Base-by-base conservation (phyloP, 164 flowering plant species). In the Chimonanthus praecox region DNA sequence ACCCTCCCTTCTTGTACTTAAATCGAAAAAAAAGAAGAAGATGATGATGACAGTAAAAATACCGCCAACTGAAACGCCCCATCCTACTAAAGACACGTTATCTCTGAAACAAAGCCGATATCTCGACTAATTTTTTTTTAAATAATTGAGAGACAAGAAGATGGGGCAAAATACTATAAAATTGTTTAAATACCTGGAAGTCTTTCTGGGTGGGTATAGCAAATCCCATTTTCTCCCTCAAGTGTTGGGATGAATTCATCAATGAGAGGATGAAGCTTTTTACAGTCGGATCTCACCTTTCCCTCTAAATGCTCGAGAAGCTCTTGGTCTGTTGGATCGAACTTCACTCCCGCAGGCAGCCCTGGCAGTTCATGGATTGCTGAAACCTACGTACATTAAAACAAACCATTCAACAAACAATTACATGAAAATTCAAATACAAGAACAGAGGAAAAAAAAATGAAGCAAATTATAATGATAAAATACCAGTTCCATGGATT, bases 171-270 rank as follows among this genome's bases (percentile, higher is more conserved):
- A 33, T 33, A 33, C 33, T 33, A 33, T 33, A 1, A 0, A 33
- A 0, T 33, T 33, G 33, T 33, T 33, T 33, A 33, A 33, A 33
- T 20, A 92, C 97, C 97, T 78, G 97, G 97, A 65, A 92, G 83
- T 77, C 84, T 95, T 78, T 91, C 96, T 0, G 99, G 99, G 78
- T 95, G 99, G 71, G 98, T 93, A 73, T 92, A 91, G 77, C 98
- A 95, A 78, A 94, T 94, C 13, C 99, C 98, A 77, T 89, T 89
- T 68, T 91, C 97, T 0, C 94, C 94, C 48, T 87, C 89, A n/a
- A 95, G 84, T 0, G 96, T 95, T 5, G 94, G 92, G 20, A 92
- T 93, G 78, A 93, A 95, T 76, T 95, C 91, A 80, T 95, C 91
- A 46, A 93, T 90, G 5, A 91, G 88, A 63, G 98, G 98, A 72